Conservation (phyloP, 768 basidiomycete species). For the Trametes cingulata region DNA sequence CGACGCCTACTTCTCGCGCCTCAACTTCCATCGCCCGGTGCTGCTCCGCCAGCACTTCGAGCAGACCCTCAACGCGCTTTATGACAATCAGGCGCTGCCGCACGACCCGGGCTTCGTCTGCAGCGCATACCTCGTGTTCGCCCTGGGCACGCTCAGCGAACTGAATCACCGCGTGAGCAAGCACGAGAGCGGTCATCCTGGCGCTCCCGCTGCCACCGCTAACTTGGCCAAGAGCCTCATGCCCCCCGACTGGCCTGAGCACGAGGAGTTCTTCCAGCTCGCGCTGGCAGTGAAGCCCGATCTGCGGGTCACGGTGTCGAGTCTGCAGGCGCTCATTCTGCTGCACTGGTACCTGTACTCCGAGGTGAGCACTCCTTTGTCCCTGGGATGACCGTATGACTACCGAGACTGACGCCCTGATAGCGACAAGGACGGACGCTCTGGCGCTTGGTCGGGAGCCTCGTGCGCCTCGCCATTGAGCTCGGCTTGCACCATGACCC, state of each 20-base stretch:
- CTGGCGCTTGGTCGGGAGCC: slow-evolving; percentile 85
- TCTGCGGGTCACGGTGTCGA: slow-evolving; percentile 77
- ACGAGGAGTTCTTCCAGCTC: slow-evolving; percentile 83
- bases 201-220: slow-evolving; percentile 34
- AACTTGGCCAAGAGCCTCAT: slow-evolving; percentile 52
- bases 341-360: slow-evolving; percentile 90
- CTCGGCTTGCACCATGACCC: slow-evolving; percentile 88
- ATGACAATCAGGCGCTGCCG: slow-evolving; percentile 51
- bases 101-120: slow-evolving; percentile 80
- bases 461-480: slow-evolving; percentile 81
- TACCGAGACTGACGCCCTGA: slow-evolving; percentile 12
- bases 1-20: slow-evolving; percentile 71
- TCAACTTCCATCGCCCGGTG: slow-evolving; percentile 81
- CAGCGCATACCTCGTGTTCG: slow-evolving; percentile 74
- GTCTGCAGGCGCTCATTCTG: slow-evolving; percentile 80
- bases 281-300: slow-evolving; percentile 80
- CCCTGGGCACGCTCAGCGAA: slow-evolving; percentile 80
- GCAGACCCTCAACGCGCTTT: slow-evolving; percentile 62
- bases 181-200: slow-evolving; percentile 44
- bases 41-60: slow-evolving; percentile 71
- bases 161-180: slow-evolving; percentile 69
- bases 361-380: slow-evolving; percentile 52
- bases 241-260: slow-evolving; percentile 71
- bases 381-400: background rate
- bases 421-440: slow-evolving; percentile 88